Percentiles rank a stretch among this genome's conserved stretches.
phyloP scores from a whole-genome alignment of 1,284 basidiomycete genomes.

The Moesziomyces aphidis region DNA sequence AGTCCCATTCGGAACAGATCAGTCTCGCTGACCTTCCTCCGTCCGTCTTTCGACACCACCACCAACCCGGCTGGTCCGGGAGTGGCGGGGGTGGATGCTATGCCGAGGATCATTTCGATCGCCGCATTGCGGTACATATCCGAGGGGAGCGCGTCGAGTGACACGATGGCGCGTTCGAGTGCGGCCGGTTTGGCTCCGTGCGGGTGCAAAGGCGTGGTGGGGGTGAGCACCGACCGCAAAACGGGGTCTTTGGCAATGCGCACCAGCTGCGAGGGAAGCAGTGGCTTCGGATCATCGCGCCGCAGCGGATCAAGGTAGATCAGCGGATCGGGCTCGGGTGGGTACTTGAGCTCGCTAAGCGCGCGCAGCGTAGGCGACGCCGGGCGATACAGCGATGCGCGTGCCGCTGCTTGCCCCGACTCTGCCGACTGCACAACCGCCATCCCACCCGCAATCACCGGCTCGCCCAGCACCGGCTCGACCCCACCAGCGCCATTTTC shows the following conservation, averaged over 20 bases:
- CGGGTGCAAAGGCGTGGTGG: conserved; percentile 36
- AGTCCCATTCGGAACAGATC: conserved; percentile 65
- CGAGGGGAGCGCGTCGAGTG: conserved; percentile 60
- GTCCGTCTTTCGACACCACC: conserved; percentile 22
- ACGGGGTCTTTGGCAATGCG: conserved; percentile 55
- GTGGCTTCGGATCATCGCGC: conserved; percentile 62
- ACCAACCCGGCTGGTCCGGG: conserved; percentile 20
- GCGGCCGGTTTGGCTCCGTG: conserved; percentile 42
- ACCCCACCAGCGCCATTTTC: neutral
- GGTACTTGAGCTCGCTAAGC: conserved; percentile 54
- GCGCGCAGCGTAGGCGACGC: conserved; percentile 51
- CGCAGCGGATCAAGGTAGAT: conserved; percentile 65
- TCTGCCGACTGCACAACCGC: conserved; percentile 14
- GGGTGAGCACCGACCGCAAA: conserved; percentile 55
- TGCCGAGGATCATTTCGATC: conserved; percentile 65
- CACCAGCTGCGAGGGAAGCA: conserved; percentile 54
- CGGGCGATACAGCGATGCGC: conserved; percentile 38
- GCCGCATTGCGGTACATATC: conserved; percentile 60
- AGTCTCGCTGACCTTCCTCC: conserved; percentile 57
- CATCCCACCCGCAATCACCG: conserved; percentile 24
- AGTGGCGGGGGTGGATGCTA: conserved; percentile 39
- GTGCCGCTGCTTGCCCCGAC: neutral
- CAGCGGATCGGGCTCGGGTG: conserved; percentile 64
- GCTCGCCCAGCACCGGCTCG: conserved; percentile 11
- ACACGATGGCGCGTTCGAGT: conserved; percentile 56